Percentiles rank a stretch among this genome's conserved stretches.
phyloP scores from a whole-genome alignment of 2,329 filamentous ascomycete genomes.

The Alternaria gansuensis region DNA sequence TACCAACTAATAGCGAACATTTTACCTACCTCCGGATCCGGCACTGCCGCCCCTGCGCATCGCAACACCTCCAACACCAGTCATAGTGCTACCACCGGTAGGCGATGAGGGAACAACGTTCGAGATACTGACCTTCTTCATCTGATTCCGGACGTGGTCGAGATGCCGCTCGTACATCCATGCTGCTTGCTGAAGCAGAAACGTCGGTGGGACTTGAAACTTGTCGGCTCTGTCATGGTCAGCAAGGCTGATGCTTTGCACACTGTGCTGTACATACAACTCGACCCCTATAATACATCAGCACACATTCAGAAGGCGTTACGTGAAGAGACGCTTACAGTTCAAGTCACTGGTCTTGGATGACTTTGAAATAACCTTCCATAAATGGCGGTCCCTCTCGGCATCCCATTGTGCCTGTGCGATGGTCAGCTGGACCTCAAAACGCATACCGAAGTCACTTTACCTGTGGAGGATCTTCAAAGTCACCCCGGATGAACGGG shows the following conservation, averaged over 20 bases:
- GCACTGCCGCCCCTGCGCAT: slow-evolving; percentile 64
- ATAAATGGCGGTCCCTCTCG: slow-evolving; percentile 84
- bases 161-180: slow-evolving; percentile 93
- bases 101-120: slow-evolving; percentile 63
- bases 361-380: slow-evolving; percentile 86
- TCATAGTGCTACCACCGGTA: slow-evolving; percentile 55
- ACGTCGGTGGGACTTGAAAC: slow-evolving; percentile 86
- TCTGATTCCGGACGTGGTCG: slow-evolving; percentile 87
- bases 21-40: slow-evolving; percentile 49
- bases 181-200: slow-evolving; percentile 90
- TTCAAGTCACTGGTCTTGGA: slow-evolving; percentile 83
- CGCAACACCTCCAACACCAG: slow-evolving; percentile 51
- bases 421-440: slow-evolving; percentile 21
- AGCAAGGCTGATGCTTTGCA: slow-evolving; percentile 10
- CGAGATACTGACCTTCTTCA: slow-evolving; percentile 75
- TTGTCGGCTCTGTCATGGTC: slow-evolving; percentile 64
- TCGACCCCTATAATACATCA: slow-evolving; percentile 69
- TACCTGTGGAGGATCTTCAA: slow-evolving; percentile 89
- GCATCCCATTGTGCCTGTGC: slow-evolving; percentile 86
- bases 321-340: slow-evolving; percentile 64
- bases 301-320: not conserved
- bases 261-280: slow-evolving; percentile 64
- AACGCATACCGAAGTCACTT: slow-evolving; percentile 36
- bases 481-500: slow-evolving; percentile 86
- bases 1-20: not conserved